phyloP scores from a whole-genome alignment of 1,284 basidiomycete genomes.

The Pterulicium gracile region DNA sequence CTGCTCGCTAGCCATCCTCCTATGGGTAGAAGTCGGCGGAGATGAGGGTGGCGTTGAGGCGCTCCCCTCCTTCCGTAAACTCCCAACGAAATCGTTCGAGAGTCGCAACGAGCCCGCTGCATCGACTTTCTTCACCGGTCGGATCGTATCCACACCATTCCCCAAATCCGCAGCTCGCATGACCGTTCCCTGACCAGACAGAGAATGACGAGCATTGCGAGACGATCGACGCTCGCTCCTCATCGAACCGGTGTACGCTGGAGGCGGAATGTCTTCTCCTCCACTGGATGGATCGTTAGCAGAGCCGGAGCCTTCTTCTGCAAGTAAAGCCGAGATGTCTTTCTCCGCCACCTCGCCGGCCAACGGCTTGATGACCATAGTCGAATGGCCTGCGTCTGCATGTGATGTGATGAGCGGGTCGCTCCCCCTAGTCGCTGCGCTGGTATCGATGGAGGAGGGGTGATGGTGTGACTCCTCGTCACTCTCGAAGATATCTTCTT shows the following conservation, averaged over 20 bases:
- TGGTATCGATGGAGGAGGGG: conserved; percentile 42
- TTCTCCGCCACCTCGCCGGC: conserved; percentile 15
- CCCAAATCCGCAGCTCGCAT: conserved; percentile 76
- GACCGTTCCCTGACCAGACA: conserved; percentile 60
- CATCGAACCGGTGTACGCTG: conserved; percentile 49
- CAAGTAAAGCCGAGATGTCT: conserved; percentile 30
- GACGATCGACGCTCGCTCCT: conserved; percentile 52
- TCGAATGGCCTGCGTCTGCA: conserved; percentile 50
- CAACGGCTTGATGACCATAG: conserved; percentile 51
- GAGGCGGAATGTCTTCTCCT: conserved; percentile 33
- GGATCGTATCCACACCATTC: conserved; percentile 78
- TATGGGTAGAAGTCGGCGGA: conserved; percentile 32
- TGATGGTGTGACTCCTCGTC: conserved; percentile 32
- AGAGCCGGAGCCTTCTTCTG: conserved; percentile 22
- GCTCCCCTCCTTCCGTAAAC: conserved; percentile 43
- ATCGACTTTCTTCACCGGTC: conserved; percentile 89
- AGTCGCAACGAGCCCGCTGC: conserved; percentile 65
- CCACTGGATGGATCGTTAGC: conserved; percentile 26
- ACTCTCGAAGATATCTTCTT: conserved; percentile 35
- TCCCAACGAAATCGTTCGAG: conserved; percentile 76
- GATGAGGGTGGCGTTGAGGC: conserved; percentile 33
- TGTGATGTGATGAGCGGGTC: conserved; percentile 44
- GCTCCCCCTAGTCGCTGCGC: conserved; percentile 54
- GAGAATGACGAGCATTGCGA: conserved; percentile 60
- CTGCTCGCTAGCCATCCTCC: conserved; percentile 40